These are phyloP conservation scores for Acanthamoeba lenticulata DNA, from an alignment of 208 protist genomes.

Conservation along the genomic window DNA sequence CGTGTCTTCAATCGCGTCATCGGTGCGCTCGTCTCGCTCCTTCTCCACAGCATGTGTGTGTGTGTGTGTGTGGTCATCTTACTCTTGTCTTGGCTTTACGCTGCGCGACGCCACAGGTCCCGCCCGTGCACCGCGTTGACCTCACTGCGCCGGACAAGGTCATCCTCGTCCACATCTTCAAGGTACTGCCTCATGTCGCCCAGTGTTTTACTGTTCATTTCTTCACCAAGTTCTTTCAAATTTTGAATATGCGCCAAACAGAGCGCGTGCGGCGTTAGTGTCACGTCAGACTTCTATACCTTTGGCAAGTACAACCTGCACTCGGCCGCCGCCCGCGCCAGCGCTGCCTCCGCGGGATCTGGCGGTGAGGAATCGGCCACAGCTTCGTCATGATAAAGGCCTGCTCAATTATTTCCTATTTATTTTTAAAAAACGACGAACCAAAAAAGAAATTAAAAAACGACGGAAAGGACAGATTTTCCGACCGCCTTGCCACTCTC, in stretches of 20 bases:
- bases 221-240: too few relatives aligned
- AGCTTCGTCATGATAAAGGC: too few relatives aligned
- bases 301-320: conserved; percentile 50
- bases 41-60: neutral
- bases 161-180: conserved; percentile 26
- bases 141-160: neutral
- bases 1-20: neutral
- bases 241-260: neutral
- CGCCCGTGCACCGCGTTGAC: neutral
- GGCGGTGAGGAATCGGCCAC: too few relatives aligned
- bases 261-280: neutral
- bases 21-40: neutral
- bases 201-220: neutral
- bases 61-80: too few relatives aligned
- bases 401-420: too few relatives aligned
- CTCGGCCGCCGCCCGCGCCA: neutral
- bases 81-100: too few relatives aligned
- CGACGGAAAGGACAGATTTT: neutral
- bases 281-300: neutral
- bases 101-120: too few relatives aligned
- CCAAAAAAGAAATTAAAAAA: too few relatives aligned
- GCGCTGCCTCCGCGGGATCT: too few relatives aligned
- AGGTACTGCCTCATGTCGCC: neutral
- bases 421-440: too few relatives aligned
- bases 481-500: neutral